These are phyloP conservation scores for Hypoxylon sp. DNA, from an alignment of 2,329 filamentous ascomycete species.

Conservation along the genomic window DNA sequence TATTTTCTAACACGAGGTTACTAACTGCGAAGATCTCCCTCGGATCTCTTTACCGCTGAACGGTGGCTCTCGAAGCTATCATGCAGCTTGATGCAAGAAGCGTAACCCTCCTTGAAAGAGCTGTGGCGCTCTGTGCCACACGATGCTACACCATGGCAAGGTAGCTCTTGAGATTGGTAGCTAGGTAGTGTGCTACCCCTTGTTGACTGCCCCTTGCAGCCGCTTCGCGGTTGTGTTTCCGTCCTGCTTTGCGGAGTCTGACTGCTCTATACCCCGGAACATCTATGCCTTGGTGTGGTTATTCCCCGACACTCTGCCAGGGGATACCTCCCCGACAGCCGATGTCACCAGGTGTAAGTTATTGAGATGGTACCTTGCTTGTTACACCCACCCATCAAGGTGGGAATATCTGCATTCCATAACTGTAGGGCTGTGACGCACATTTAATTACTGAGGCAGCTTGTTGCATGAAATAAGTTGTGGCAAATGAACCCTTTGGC, in stretches of 20 bases:
- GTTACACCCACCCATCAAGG: background rate
- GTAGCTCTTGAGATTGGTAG: conserved; percentile 12
- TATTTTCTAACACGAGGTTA: conserved; percentile 34
- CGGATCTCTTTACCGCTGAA: conserved; percentile 10
- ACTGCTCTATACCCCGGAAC: conserved; percentile 13
- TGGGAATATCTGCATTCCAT: background rate
- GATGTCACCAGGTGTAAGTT: background rate
- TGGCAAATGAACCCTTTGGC: conserved; percentile 13
- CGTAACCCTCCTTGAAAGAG: conserved; percentile 20
- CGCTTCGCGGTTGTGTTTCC: conserved; percentile 10
- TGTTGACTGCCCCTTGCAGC: conserved; percentile 31
- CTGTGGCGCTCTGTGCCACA: conserved; percentile 22
- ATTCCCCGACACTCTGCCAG: conserved; percentile 7
- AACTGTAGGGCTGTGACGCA: conserved; percentile 15
- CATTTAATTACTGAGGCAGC: background rate
- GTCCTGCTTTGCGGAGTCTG: conserved; percentile 22
- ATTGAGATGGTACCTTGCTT: conserved; percentile 1
- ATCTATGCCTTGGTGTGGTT: conserved; percentile 25
- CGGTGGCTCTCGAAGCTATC: conserved; percentile 23
- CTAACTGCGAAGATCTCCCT: conserved; percentile 27
- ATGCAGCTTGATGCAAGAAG: conserved; percentile 34
- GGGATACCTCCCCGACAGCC: conserved; percentile 6
- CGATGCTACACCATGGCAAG: conserved; percentile 15
- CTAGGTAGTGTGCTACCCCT: conserved; percentile 6
- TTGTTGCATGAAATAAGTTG: conserved; percentile 11